Evolutionary conservation across 805 yeast genomes (phyloP).

Genomic region (Metschnikowia matae): DNA sequence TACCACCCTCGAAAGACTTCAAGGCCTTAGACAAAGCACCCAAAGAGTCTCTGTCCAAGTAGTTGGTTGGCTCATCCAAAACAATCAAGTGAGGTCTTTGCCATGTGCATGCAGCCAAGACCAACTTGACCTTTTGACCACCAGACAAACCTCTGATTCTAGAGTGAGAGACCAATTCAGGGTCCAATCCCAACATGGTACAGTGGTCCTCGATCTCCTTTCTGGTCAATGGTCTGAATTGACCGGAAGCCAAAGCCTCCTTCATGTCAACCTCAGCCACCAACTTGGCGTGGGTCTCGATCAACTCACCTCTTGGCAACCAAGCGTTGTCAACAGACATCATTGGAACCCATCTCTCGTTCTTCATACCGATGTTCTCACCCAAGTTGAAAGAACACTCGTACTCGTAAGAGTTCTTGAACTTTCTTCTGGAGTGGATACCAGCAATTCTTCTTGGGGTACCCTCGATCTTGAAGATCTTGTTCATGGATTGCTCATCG

Average conservation of each 20-base stretch:
- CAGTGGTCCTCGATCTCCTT: conserved; percentile 99
- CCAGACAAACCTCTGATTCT: conserved; percentile 99
- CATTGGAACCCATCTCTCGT: conserved; percentile 99
- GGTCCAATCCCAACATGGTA: conserved; percentile 96
- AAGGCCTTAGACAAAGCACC: conserved; percentile 99
- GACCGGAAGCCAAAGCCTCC: conserved; percentile 99
- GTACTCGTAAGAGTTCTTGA: conserved; percentile 99
- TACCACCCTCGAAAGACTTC: conserved; percentile 99
- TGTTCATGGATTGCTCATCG: conserved; percentile 98
- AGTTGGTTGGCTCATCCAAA: conserved; percentile 99
- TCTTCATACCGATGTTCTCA: conserved; percentile 98
- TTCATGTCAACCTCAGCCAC: conserved; percentile 99
- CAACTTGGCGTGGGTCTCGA: conserved; percentile 93
- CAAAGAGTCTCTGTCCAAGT: conserved; percentile 97
- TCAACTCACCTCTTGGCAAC: conserved; percentile 98
- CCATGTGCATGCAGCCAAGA: conserved; percentile 99
- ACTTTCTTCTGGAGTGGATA: conserved; percentile 96
- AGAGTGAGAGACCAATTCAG: conserved; percentile 99
- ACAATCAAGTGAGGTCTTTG: conserved; percentile 99
- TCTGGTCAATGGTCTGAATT: conserved; percentile 99
- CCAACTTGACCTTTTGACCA: conserved; percentile 99
- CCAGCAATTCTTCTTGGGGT: conserved; percentile 95
- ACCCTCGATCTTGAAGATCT: conserved; percentile 98
- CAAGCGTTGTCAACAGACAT: conserved; percentile 99
- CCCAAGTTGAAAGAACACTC: conserved; percentile 97